Conservation (phyloP, 192 early-diverging fungal genomes). For the Borealophlyctis nickersoniae region DNA sequence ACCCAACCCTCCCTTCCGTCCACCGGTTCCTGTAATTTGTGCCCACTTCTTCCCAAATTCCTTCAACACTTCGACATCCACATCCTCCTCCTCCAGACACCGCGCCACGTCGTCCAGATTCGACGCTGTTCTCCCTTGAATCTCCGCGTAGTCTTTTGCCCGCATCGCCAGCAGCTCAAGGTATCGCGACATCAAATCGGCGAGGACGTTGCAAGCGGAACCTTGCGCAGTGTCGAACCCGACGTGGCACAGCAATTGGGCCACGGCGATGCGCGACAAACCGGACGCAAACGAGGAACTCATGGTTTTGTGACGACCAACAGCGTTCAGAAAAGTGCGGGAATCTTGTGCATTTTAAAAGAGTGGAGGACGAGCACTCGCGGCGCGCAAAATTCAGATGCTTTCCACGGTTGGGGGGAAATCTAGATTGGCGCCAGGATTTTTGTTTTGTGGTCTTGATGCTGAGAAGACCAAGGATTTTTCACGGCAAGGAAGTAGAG, state of each 20-base stretch:
- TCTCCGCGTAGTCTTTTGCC: background rate
- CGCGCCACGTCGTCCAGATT: conserved; percentile 26
- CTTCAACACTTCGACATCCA: conserved; percentile 1
- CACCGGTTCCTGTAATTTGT: no score
- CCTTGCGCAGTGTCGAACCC: conserved; percentile 13
- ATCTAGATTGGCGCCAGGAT: no score
- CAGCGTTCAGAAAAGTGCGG: no score
- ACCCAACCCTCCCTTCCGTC: no score
- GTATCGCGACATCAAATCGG: conserved; percentile 12
- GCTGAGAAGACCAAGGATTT: no score
- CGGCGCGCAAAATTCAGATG: no score
- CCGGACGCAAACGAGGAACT: background rate
- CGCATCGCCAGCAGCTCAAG: conserved; percentile 1
- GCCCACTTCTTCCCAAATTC: conserved; percentile 18
- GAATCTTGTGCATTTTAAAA: no score
- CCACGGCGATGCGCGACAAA: conserved; percentile 1
- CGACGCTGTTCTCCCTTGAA: conserved; percentile 1
- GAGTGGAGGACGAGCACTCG: no score
- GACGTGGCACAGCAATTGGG: conserved; percentile 12
- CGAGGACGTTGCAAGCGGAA: conserved; percentile 8
- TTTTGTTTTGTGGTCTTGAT: no score
- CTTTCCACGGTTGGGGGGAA: no score
- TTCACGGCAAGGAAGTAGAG: no score
- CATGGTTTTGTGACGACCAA: no score
- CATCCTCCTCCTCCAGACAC: conserved; percentile 3